Evolutionary conservation across 768 basidiomycete species (phyloP).

Genomic region (Coprinopsis marcescibilis): DNA sequence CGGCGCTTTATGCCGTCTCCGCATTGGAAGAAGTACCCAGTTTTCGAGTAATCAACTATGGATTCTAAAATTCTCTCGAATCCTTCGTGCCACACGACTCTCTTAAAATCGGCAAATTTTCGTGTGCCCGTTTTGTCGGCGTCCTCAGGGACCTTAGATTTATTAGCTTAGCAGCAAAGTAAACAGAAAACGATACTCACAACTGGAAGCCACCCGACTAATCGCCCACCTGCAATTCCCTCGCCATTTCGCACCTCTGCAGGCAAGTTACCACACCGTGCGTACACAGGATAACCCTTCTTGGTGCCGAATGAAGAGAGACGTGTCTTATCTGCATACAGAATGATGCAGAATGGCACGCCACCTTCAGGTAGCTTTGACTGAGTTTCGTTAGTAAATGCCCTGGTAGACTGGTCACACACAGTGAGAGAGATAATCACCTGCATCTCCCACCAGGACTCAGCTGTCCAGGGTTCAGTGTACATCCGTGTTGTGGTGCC

Average conservation of each 20-base stretch:
- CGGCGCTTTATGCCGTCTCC: slow-evolving; percentile 16
- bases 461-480: too few relatives aligned
- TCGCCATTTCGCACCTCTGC: slow-evolving; percentile 6
- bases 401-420: too few relatives aligned
- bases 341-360: slow-evolving; percentile 24
- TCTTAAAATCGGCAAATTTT: slow-evolving; percentile 25
- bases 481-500: too few relatives aligned
- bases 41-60: slow-evolving; percentile 13
- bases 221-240: background rate
- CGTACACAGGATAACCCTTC: slow-evolving; percentile 33
- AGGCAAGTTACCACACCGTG: slow-evolving; percentile 24
- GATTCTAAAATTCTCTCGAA: slow-evolving; percentile 26
- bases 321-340: slow-evolving; percentile 36
- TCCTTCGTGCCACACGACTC: slow-evolving; percentile 31
- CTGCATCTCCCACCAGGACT: too few relatives aligned
- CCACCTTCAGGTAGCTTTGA: slow-evolving; percentile 16
- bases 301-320: slow-evolving; percentile 29
- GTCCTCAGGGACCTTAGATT: background rate
- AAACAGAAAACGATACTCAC: slow-evolving; percentile 13
- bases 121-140: background rate
- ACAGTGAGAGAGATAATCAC: too few relatives aligned
- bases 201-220: slow-evolving; percentile 33
- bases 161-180: background rate
- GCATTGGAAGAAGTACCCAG: slow-evolving; percentile 10
- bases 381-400: too few relatives aligned